phyloP scores from a whole-genome alignment of 1,139 yeast genomes.

The Pichia inconspicua region DNA sequence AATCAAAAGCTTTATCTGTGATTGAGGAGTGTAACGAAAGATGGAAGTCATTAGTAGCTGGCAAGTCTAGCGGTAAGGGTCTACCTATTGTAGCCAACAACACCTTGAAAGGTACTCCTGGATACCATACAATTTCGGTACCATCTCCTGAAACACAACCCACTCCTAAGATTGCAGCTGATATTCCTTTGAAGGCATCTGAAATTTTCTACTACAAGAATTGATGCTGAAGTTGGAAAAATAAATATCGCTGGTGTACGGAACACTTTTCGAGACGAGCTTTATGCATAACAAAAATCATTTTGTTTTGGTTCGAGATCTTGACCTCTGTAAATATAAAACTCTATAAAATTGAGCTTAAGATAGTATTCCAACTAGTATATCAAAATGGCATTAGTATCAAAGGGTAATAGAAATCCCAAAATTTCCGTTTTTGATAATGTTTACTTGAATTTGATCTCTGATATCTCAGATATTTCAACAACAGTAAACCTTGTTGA shows the following conservation, averaged over 20 bases:
- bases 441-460: neutral
- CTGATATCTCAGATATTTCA: neutral
- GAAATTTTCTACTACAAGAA: slow-evolving; percentile 28
- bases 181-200: slow-evolving; percentile 19
- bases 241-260: neutral
- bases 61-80: slow-evolving; percentile 33
- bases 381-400: neutral
- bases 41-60: slow-evolving; percentile 61
- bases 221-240: neutral
- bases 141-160: neutral
- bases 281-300: neutral
- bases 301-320: neutral
- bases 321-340: neutral
- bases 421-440: neutral
- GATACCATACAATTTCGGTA: slow-evolving; percentile 9
- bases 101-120: slow-evolving; percentile 31
- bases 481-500: neutral
- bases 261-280: neutral
- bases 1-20: slow-evolving; percentile 61
- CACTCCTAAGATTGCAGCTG: neutral
- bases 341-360: no score
- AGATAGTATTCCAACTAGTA: no score
- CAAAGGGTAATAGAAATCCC: neutral
- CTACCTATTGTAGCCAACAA: slow-evolving; percentile 33
- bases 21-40: slow-evolving; percentile 71